A percentile compares a stretch with the other conserved stretches of the same genome.
Conservation (phyloP, 495 filamentous ascomycete genomes). For the Penicillium diatomitis region DNA sequence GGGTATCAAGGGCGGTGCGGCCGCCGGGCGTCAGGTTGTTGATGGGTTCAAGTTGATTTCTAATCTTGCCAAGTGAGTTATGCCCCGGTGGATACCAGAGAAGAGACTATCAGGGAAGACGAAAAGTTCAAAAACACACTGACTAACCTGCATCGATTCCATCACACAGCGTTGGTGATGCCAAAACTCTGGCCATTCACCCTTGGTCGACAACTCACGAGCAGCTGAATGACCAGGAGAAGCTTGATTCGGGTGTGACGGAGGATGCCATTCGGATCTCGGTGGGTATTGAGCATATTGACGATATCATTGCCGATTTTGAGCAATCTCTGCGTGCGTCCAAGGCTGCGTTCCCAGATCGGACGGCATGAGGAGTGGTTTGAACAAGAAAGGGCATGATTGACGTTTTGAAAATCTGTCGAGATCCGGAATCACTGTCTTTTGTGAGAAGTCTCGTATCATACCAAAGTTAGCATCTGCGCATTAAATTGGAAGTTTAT, state of each 20-base stretch:
- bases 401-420: background rate
- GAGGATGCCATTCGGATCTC: slow-evolving; percentile 95
- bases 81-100: background rate
- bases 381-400: background rate
- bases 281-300: slow-evolving; percentile 93
- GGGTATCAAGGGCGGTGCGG: slow-evolving; percentile 81
- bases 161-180: slow-evolving; percentile 49
- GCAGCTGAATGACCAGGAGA: slow-evolving; percentile 81
- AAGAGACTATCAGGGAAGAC: background rate
- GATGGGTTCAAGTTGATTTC: slow-evolving; percentile 94
- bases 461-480: too few relatives aligned
- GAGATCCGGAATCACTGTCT: too few relatives aligned
- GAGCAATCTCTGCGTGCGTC: slow-evolving; percentile 73
- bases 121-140: too few relatives aligned
- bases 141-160: too few relatives aligned
- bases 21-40: slow-evolving; percentile 76
- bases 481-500: too few relatives aligned
- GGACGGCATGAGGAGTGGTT: slow-evolving; percentile 2
- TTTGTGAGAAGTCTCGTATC: too few relatives aligned
- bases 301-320: slow-evolving; percentile 96
- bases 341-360: slow-evolving; percentile 22
- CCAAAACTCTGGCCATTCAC: slow-evolving; percentile 89
- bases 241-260: slow-evolving; percentile 69
- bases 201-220: slow-evolving; percentile 96
- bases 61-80: slow-evolving; percentile 70